Evolutionary conservation across 2,329 filamentous ascomycete species (phyloP).

Genomic region (Penicillium sp.): DNA sequence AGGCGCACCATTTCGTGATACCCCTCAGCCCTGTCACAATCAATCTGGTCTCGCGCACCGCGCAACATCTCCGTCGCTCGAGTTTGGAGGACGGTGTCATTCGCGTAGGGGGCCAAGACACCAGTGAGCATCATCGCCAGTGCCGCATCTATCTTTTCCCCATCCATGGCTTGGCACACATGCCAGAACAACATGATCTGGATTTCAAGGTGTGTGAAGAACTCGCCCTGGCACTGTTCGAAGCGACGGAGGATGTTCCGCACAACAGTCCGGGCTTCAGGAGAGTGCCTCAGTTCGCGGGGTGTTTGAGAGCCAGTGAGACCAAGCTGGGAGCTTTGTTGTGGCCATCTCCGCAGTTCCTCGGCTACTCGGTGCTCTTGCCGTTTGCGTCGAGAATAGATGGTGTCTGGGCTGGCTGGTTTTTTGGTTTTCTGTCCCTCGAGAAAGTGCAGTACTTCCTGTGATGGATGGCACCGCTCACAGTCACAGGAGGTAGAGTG

Average conservation of each 20-base stretch:
- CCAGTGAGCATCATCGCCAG: background rate
- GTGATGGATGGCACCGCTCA: background rate
- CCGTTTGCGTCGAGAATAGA: background rate
- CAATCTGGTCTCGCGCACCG: background rate
- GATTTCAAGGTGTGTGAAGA: background rate
- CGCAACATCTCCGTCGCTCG: background rate
- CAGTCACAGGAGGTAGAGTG: background rate
- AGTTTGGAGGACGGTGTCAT: background rate
- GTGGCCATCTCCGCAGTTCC: background rate
- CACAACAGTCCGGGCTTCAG: background rate
- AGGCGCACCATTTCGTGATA: background rate
- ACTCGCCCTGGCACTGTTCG: background rate
- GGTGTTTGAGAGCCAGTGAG: background rate
- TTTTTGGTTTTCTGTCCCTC: background rate
- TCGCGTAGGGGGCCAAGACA: background rate
- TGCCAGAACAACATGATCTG: conserved; percentile 4
- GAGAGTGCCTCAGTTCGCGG: background rate
- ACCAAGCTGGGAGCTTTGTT: background rate
- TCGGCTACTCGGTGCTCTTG: background rate
- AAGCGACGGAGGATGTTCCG: background rate
- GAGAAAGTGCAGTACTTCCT: background rate
- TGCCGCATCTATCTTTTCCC: background rate
- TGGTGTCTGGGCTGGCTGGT: background rate
- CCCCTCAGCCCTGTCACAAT: background rate
- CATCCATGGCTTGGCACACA: background rate